phyloP scores from a whole-genome alignment of 108 stramenopile genomes.

The Aureococcus anophagefferens region DNA sequence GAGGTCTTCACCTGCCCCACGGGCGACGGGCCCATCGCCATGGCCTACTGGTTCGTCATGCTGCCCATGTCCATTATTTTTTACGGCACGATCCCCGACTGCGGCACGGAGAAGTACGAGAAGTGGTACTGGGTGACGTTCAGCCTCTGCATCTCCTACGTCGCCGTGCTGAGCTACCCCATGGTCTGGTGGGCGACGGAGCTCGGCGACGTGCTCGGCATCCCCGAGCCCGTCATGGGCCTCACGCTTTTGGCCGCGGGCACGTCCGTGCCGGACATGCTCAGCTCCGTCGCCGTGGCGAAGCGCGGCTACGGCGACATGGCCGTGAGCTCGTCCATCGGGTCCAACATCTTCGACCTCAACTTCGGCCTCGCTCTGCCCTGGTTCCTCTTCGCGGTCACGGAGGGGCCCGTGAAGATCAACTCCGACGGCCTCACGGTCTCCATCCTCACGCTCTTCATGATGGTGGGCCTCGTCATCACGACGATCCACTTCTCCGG shows the following conservation, averaged over 20 bases:
- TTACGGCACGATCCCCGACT: slow-evolving; percentile 77
- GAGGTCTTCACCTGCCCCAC: slow-evolving; percentile 23
- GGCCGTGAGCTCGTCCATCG: slow-evolving; percentile 73
- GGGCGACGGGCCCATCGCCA: slow-evolving; percentile 41
- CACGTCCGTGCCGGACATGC: slow-evolving; percentile 44
- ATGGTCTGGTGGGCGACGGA: slow-evolving; percentile 64
- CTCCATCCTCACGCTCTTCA: slow-evolving; percentile 23
- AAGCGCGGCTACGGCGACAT: slow-evolving; percentile 69
- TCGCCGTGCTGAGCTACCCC: slow-evolving; percentile 63
- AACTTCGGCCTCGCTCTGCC: slow-evolving; percentile 69
- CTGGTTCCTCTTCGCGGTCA: slow-evolving; percentile 42
- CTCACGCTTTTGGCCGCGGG: slow-evolving; percentile 26
- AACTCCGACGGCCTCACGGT: slow-evolving; percentile 15
- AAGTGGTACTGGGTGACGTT: slow-evolving; percentile 71
- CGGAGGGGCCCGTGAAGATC: slow-evolving; percentile 15
- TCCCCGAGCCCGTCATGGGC: slow-evolving; percentile 23
- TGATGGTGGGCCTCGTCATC: slow-evolving; percentile 22
- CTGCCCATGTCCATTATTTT: slow-evolving; percentile 46
- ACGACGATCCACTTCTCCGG: slow-evolving; percentile 11
- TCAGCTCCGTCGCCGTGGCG: slow-evolving; percentile 61
- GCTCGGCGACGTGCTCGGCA: slow-evolving; percentile 22
- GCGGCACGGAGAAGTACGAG: slow-evolving; percentile 50
- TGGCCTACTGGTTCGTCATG: slow-evolving; percentile 55
- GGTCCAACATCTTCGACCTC: slow-evolving; percentile 79
- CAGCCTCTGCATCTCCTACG: slow-evolving; percentile 65